Base-by-base conservation (phyloP, 768 basidiomycete species). In the Russula olivacea region DNA sequence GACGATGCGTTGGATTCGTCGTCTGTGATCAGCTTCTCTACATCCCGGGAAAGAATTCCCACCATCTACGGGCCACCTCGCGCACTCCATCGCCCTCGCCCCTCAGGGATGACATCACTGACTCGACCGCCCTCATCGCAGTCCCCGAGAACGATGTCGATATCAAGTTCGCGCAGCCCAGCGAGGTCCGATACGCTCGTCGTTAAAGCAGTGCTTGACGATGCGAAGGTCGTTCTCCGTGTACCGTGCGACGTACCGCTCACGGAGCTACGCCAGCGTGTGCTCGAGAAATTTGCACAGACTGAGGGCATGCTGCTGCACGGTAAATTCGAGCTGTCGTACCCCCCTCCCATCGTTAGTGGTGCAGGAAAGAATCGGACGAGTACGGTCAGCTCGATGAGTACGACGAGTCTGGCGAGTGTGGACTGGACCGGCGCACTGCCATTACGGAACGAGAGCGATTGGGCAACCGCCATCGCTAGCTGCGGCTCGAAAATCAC, bases 281-380 rank as follows among this genome's bases (percentile, higher is more conserved):
- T 91, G 28, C 80, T 81, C 64, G 81, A 85, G 59, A 89, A 89
- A 68, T 85, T 91, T 69, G 78, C 80, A n/a, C 76, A 78, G 25
- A 81, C 84, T 68, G 86, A 85, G 71, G 79, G 79, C 53, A 67
- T 84, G 48, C 75, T 78, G 14, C 79, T 89, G 25, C 78, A 78
- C 0, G 74, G 78, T 8, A 73, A 77, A 1, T 90, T 90, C 70
- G 78, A 77, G 9, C 72, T 90, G 36, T 82, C 81, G 21, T 80
- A 83, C 66, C 69, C 81, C 52, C 76, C 82, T 59, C 78, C 79
- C 23, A 43, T 75, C 78, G 30, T 43, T 58, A 28, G 65, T 57
- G n/a, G 65, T 57, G n/a, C 10, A 5, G 32, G 43, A 2, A 56
- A 17, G 34, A 50, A 53, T 23, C 66, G 55, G 45, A 64, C 34